Conservation (phyloP, 2,329 filamentous ascomycete genomes). For the Talaromyces rugulosus region DNA sequence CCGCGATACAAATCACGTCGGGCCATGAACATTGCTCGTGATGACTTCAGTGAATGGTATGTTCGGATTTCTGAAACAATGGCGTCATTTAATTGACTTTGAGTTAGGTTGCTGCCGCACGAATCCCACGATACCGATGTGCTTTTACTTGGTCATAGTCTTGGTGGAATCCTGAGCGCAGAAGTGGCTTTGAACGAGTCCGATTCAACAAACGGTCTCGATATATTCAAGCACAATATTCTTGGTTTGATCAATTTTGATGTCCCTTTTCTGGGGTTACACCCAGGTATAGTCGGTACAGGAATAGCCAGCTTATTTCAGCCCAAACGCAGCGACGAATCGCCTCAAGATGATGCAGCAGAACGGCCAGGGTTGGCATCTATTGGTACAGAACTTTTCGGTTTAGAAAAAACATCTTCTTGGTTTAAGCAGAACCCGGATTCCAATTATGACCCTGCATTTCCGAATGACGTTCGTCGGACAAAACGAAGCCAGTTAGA, state of each 20-base stretch:
- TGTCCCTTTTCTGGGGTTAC: conserved; percentile 80
- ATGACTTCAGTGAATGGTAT: conserved; percentile 77
- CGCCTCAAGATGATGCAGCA: conserved; percentile 14
- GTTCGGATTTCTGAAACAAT: conserved; percentile 12
- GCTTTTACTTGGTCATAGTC: conserved; percentile 79
- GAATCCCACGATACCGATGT: conserved; percentile 71
- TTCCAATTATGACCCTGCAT: conserved; percentile 71
- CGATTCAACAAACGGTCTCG: conserved; percentile 13
- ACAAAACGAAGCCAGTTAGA: conserved; percentile 63
- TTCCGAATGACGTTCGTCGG: conserved; percentile 68
- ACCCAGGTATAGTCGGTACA: conserved; percentile 80
- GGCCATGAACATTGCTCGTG: conserved; percentile 60
- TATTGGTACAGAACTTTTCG: neutral
- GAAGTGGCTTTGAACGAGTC: conserved; percentile 65
- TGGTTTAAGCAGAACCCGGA: conserved; percentile 19
- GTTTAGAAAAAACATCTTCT: conserved; percentile 6
- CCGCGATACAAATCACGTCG: conserved; percentile 41
- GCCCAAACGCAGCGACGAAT: conserved; percentile 28
- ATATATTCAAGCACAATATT: conserved; percentile 66
- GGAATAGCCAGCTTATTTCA: conserved; percentile 75
- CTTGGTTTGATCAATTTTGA: conserved; percentile 79
- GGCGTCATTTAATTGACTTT: neutral
- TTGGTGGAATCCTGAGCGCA: conserved; percentile 79
- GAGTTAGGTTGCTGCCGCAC: conserved; percentile 65
- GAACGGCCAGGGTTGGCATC: neutral